Percentiles rank a stretch among this genome's conserved stretches.
Conservation (phyloP, 2,329 filamentous ascomycete species). For the Calonectria pauciramosa region DNA sequence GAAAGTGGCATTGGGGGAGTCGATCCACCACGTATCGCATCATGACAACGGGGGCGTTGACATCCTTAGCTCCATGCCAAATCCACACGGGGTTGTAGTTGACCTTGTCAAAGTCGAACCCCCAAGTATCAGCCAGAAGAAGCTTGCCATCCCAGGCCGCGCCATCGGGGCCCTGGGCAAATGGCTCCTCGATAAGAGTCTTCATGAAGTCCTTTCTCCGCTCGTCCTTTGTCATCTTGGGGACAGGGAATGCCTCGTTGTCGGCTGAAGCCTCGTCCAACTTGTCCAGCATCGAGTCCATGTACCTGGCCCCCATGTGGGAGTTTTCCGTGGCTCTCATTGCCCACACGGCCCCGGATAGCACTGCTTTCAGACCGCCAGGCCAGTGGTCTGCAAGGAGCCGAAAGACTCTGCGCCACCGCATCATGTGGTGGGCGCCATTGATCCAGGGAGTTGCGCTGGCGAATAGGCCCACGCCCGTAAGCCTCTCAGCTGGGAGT, state of each 20-base stretch:
- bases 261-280: not conserved
- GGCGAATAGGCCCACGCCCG: not conserved
- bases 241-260: not conserved
- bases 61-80: not conserved
- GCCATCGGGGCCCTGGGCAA: not conserved
- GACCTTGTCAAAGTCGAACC: not conserved
- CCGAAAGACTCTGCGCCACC: not conserved
- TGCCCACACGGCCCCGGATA: not conserved
- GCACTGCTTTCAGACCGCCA: not conserved
- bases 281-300: not conserved
- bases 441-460: conserved; percentile 1
- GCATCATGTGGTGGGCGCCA: not conserved
- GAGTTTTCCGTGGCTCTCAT: not conserved
- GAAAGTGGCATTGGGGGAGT: not conserved
- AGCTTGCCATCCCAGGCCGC: not conserved
- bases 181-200: not conserved
- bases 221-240: not conserved
- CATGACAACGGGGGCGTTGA: not conserved
- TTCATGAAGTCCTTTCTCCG: not conserved
- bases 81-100: not conserved
- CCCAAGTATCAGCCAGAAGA: not conserved
- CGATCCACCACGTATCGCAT: not conserved
- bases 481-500: not conserved
- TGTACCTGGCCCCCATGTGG: not conserved
- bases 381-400: not conserved